These are phyloP conservation scores for Boletus pseudopeckii DNA, from an alignment of 768 basidiomycete genomes.

Conservation along the genomic window DNA sequence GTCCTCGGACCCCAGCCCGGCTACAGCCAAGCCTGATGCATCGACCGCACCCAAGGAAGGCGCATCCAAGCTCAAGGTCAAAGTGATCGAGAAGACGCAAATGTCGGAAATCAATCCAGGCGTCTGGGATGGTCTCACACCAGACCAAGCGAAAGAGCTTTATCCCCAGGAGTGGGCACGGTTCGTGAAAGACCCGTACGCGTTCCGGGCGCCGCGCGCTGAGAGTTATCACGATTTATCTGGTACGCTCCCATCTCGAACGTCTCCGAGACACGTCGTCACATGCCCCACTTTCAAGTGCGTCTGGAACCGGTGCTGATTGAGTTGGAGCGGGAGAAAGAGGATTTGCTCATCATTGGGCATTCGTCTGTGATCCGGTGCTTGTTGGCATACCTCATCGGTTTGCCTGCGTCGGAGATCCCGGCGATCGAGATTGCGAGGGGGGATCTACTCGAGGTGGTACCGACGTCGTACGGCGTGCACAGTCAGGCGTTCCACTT, in stretches of 20 bases:
- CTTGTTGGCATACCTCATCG: conserved; percentile 88
- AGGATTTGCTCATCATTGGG: conserved; percentile 94
- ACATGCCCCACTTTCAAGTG: conserved; percentile 43
- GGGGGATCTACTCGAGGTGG: conserved; percentile 93
- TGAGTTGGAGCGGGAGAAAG: conserved; percentile 90
- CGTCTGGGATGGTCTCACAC: conserved; percentile 93
- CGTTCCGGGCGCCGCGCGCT: conserved; percentile 86
- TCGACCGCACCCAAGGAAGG: conserved; percentile 3
- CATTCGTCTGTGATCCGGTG: conserved; percentile 98
- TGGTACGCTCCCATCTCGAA: conserved; percentile 41
- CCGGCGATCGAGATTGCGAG: conserved; percentile 96
- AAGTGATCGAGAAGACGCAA: conserved; percentile 91
- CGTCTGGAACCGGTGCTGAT: conserved; percentile 91
- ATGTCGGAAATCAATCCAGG: conserved; percentile 99
- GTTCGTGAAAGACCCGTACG: conserved; percentile 89
- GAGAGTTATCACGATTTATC: conserved; percentile 97
- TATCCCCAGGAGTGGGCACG: conserved; percentile 95
- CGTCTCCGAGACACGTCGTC: not conserved
- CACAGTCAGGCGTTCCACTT: conserved; percentile 88
- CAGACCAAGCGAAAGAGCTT: conserved; percentile 82
- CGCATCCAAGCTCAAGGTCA: conserved; percentile 47
- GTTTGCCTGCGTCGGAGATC: conserved; percentile 92
- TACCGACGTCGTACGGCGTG: conserved; percentile 86
- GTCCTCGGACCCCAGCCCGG: conserved; percentile 3
- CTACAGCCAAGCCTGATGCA: not conserved